Base-by-base conservation (phyloP, 2,329 filamentous ascomycete species). In the Ophiostoma pallidulum region DNA sequence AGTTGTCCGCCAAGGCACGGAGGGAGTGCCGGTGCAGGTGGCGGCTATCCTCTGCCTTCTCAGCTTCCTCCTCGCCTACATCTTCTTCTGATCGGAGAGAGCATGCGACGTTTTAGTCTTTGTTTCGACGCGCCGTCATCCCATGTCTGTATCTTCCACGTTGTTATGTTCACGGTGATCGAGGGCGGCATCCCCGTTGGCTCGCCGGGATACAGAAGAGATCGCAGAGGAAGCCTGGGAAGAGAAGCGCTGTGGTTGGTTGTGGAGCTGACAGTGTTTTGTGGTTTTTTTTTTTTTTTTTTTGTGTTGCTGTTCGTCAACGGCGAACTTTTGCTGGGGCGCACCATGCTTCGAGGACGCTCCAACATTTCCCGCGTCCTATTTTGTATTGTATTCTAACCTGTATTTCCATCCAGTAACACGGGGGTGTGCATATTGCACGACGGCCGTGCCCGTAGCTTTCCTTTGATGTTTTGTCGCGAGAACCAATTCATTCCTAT, bases 1-100 rank as follows among this genome's bases (percentile, higher is more conserved):
- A 59, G 73, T 72, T 57, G 71, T 70, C 52, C 73, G 70, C 61
- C 74, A 68, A 56, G 77, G 64, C 63, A 81, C 67, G 56, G 80
- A 89, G 57, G 91, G 92, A 19, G 91, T 98, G 4, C 82, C 92
- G 1, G 79, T 98, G 42, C 84, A 91, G 64, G 78, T 91, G 53
- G 86, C 86, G 38, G 91, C 92, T 19, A 72, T 80, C 19, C 71
- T 98, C 37, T 96, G 90, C 63, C 72, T 98, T 59, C 59, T 94
- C 54, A 90, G 87, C 72, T 98, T 98, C 71, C 68, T 98, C 61
- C 77, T 97, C 58, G 92, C 89, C 47, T 98, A 96, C 69, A 79
- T 97, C 66, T 89, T 98, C 73, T 98, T 98, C 68, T 98, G 81
- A 74, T 24, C 5, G 26, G 16, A n/a, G n/a, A n/a, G n/a, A n/a